Evolutionary conservation across 768 basidiomycete genomes (phyloP).

Genomic region (Gymnopilus dilepis): DNA sequence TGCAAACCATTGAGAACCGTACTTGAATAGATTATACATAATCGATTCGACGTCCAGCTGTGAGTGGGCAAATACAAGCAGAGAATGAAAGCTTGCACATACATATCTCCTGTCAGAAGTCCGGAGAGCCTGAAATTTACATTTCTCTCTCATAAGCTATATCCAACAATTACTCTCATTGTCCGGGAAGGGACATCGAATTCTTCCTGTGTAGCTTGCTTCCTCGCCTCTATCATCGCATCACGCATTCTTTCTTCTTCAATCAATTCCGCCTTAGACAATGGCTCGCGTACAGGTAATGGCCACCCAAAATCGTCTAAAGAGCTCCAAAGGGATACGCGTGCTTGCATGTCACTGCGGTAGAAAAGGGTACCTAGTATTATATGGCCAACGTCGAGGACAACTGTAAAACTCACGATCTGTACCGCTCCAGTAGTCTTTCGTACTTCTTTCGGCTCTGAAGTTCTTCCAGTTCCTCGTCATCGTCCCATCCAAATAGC

Average conservation of each 20-base stretch:
- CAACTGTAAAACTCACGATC: conserved; percentile 44
- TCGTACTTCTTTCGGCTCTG: conserved; percentile 65
- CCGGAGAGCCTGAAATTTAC: too few relatives aligned
- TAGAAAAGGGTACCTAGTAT: background rate
- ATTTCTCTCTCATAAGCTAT: conserved; percentile 49
- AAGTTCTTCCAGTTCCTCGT: conserved; percentile 62
- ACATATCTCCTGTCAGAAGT: too few relatives aligned
- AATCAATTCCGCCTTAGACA: conserved; percentile 71
- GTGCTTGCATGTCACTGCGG: conserved; percentile 72
- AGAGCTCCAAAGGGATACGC: conserved; percentile 69
- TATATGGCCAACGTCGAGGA: background rate
- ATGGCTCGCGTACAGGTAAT: conserved; percentile 62
- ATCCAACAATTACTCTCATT: conserved; percentile 65
- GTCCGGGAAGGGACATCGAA: conserved; percentile 59
- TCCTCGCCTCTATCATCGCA: conserved; percentile 64
- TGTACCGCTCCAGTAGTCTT: conserved; percentile 60
- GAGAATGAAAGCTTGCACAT: too few relatives aligned
- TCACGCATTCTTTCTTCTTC: conserved; percentile 68
- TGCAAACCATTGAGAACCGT: too few relatives aligned
- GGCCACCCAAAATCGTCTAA: conserved; percentile 62
- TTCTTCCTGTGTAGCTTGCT: conserved; percentile 56
- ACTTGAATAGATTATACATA: too few relatives aligned
- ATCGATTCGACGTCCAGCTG: too few relatives aligned
- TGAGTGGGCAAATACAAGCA: too few relatives aligned
- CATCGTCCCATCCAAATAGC: conserved; percentile 74